Evolutionary conservation across 2,329 filamentous ascomycete species (phyloP).

Genomic region (Kalmusia sp.): DNA sequence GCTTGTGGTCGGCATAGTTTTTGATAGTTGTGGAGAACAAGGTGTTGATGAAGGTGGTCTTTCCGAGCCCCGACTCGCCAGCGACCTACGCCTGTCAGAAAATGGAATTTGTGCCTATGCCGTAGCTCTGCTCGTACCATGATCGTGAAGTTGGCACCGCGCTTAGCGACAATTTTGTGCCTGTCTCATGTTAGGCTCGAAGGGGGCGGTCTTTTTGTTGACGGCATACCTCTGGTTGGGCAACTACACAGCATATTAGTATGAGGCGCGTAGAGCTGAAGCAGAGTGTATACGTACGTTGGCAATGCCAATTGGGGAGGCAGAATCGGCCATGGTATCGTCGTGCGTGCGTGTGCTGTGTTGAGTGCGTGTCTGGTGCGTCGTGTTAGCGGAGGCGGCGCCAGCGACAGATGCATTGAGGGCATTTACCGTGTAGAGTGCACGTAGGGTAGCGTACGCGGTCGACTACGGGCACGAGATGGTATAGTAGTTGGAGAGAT

Average conservation of each 20-base stretch:
- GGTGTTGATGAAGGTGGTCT: slow-evolving; percentile 99
- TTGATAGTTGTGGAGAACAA: slow-evolving; percentile 99
- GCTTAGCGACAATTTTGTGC: slow-evolving; percentile 77
- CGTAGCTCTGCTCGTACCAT: slow-evolving; percentile 71
- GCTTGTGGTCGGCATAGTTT: slow-evolving; percentile 99
- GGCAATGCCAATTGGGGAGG: slow-evolving; percentile 75
- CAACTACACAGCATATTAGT: slow-evolving; percentile 58
- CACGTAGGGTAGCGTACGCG: too few relatives aligned
- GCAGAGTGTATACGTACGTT: slow-evolving; percentile 61
- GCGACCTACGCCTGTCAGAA: slow-evolving; percentile 72
- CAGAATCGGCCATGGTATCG: slow-evolving; percentile 66
- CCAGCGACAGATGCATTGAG: not conserved
- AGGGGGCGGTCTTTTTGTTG: slow-evolving; percentile 17
- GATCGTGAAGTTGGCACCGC: slow-evolving; percentile 98
- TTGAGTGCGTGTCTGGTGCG: slow-evolving; percentile 24
- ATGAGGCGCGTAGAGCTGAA: slow-evolving; percentile 7
- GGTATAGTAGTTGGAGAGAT: too few relatives aligned
- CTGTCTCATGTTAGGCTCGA: slow-evolving; percentile 51
- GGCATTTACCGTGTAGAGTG: not conserved
- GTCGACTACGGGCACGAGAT: too few relatives aligned
- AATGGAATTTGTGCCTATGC: not conserved
- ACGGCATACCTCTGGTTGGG: slow-evolving; percentile 70
- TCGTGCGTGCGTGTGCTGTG: slow-evolving; percentile 22
- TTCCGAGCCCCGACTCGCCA: slow-evolving; percentile 97
- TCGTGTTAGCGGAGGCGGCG: slow-evolving; percentile 25